Conservation (phyloP, 2,329 filamentous ascomycete species). For the Colletotrichum musae region DNA sequence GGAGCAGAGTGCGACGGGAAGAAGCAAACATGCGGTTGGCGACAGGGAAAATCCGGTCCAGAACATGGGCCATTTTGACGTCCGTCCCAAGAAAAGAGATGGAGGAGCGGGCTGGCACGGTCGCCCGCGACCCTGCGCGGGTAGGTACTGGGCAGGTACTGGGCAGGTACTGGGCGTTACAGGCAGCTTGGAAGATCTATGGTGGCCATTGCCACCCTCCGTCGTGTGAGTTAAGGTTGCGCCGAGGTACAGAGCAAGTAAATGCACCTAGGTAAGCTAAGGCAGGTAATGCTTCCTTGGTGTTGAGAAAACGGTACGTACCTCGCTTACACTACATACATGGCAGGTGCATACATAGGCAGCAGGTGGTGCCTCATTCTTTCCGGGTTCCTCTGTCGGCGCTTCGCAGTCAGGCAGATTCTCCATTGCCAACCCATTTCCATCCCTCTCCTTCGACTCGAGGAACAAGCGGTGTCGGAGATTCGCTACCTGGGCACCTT, state of each 20-base stretch:
- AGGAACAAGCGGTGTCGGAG: constrained; percentile 20
- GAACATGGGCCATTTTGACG: constrained; percentile 29
- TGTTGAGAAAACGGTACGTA: too few species aligned
- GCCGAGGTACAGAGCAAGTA: too few species aligned
- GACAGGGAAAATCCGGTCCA: constrained; percentile 27
- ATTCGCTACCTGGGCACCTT: neutral
- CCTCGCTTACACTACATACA: too few species aligned
- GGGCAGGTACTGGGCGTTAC: neutral
- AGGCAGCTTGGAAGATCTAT: neutral
- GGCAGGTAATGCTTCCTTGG: too few species aligned
- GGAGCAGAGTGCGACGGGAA: constrained; percentile 31
- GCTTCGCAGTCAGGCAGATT: too few species aligned
- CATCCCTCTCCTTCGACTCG: neutral
- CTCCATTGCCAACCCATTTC: too few species aligned
- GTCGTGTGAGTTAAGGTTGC: too few species aligned
- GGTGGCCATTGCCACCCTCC: too few species aligned
- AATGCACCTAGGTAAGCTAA: too few species aligned
- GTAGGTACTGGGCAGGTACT: neutral
- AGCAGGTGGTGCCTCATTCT: too few species aligned
- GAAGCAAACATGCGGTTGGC: constrained; percentile 38
- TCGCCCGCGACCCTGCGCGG: neutral
- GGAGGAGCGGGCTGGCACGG: constrained; percentile 16
- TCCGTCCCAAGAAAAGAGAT: neutral
- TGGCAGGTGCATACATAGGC: too few species aligned
- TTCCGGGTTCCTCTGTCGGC: too few species aligned